Evolutionary conservation across 2,329 filamentous ascomycete genomes (phyloP).

Genomic region (Ascochyta clinopodiicola): DNA sequence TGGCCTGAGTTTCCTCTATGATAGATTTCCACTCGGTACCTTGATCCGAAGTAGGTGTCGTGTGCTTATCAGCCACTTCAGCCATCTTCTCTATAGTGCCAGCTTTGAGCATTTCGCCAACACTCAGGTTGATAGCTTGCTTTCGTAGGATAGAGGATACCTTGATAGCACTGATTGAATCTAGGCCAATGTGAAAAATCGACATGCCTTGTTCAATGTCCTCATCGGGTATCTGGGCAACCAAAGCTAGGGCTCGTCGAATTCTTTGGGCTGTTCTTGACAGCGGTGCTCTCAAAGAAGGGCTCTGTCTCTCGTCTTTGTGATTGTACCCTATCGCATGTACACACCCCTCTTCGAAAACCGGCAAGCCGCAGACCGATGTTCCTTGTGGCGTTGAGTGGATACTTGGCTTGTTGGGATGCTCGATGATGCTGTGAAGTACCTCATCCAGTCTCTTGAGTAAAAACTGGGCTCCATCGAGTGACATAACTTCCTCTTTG

Average conservation of each 20-base stretch:
- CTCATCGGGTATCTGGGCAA: conserved; percentile 66
- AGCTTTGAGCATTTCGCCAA: conserved; percentile 74
- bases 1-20: conserved; percentile 37
- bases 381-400: conserved; percentile 59
- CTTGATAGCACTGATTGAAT: conserved; percentile 92
- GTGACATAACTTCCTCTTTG: conserved; percentile 62
- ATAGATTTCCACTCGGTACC: background rate
- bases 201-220: conserved; percentile 68
- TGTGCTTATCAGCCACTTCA: conserved; percentile 33
- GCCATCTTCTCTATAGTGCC: conserved; percentile 72
- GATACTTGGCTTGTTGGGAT: conserved; percentile 60
- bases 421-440: conserved; percentile 62
- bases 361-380: conserved; percentile 70
- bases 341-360: conserved; percentile 42
- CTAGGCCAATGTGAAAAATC: conserved; percentile 84
- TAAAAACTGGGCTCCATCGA: conserved; percentile 57
- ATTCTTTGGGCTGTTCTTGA: conserved; percentile 50
- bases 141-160: conserved; percentile 74
- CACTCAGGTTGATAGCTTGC: conserved; percentile 66
- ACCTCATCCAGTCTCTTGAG: conserved; percentile 66
- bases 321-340: background rate
- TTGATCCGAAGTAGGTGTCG: background rate
- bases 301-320: background rate
- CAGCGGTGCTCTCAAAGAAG: conserved; percentile 22
- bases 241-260: conserved; percentile 55